phyloP scores from a whole-genome alignment of 2,329 filamentous ascomycete genomes.

The Eutypa lata region DNA sequence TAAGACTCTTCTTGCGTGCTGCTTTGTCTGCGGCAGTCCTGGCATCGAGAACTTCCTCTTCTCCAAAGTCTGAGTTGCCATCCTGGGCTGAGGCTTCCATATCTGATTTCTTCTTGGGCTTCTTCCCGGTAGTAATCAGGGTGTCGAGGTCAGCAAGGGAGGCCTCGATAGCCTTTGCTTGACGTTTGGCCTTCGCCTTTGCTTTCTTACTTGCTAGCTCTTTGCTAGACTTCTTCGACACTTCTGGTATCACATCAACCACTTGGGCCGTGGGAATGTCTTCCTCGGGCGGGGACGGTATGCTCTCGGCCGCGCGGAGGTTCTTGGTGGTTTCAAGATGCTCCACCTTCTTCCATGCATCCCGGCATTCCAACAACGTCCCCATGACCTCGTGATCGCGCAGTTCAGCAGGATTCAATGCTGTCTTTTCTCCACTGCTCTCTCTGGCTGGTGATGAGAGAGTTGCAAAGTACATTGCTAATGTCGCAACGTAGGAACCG shows the following conservation, averaged over 20 bases:
- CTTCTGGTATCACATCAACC: conserved; percentile 22
- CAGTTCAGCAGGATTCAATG: conserved; percentile 73
- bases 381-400: conserved; percentile 91
- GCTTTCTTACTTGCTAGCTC: conserved; percentile 25
- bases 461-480: conserved; percentile 93
- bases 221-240: conserved; percentile 22
- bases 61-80: conserved; percentile 86
- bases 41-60: conserved; percentile 76
- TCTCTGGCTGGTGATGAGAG: conserved; percentile 76
- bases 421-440: conserved; percentile 47
- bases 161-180: conserved; percentile 64
- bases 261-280: conserved; percentile 31
- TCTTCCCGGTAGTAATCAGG: conserved; percentile 48
- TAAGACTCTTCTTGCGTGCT: conserved; percentile 82
- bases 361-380: conserved; percentile 72
- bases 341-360: conserved; percentile 75
- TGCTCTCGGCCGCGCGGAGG: conserved; percentile 10
- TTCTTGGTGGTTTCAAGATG: conserved; percentile 51
- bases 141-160: conserved; percentile 67
- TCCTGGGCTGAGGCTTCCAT: conserved; percentile 30
- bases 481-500: conserved; percentile 78
- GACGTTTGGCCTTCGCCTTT: conserved; percentile 35
- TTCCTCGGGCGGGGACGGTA: conserved; percentile 23
- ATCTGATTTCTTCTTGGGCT: conserved; percentile 43
- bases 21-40: conserved; percentile 83